Conservation (phyloP, 2,329 filamentous ascomycete species). For the Fusarium graminum region DNA sequence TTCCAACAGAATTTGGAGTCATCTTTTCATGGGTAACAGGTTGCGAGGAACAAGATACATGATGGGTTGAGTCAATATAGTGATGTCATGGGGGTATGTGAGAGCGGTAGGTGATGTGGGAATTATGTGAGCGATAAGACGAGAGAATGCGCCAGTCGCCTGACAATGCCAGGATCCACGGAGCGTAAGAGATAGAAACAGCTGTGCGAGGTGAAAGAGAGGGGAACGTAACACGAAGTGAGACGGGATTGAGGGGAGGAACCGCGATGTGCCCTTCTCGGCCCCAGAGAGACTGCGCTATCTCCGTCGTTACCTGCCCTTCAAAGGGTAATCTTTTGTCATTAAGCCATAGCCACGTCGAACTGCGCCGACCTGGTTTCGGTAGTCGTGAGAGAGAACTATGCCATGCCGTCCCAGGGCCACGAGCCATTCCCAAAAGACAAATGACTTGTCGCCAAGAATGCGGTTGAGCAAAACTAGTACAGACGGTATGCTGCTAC, state of each 20-base stretch:
- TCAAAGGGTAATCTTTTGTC: constrained; percentile 37
- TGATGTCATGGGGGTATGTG: constrained; percentile 48
- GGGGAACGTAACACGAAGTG: constrained; percentile 45
- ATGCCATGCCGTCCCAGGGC: constrained; percentile 34
- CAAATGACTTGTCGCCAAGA: constrained; percentile 36
- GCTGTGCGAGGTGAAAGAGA: constrained; percentile 44
- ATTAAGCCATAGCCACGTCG: constrained; percentile 46
- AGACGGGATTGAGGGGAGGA: constrained; percentile 49
- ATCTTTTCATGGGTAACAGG: constrained; percentile 32
- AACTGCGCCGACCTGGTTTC: constrained; percentile 37
- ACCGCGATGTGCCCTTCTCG: constrained; percentile 50
- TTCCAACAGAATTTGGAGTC: constrained; percentile 34
- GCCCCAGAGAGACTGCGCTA: constrained; percentile 38
- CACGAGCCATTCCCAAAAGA: constrained; percentile 34
- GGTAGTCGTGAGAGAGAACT: constrained; percentile 44
- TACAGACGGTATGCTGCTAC: constrained; percentile 44
- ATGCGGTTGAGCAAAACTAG: constrained; percentile 31
- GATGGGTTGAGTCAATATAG: constrained; percentile 36
- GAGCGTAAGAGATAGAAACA: constrained; percentile 42
- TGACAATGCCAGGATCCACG: constrained; percentile 40
- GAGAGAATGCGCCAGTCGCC: constrained; percentile 40
- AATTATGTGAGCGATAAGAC: constrained; percentile 48
- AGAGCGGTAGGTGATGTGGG: constrained; percentile 46
- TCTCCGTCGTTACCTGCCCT: constrained; percentile 43
- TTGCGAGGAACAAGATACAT: constrained; percentile 37